Percentiles rank a stretch among this genome's conserved stretches.
Conservation (phyloP, 345 rosid species). For the Rhodomyrtus tomentosa region DNA sequence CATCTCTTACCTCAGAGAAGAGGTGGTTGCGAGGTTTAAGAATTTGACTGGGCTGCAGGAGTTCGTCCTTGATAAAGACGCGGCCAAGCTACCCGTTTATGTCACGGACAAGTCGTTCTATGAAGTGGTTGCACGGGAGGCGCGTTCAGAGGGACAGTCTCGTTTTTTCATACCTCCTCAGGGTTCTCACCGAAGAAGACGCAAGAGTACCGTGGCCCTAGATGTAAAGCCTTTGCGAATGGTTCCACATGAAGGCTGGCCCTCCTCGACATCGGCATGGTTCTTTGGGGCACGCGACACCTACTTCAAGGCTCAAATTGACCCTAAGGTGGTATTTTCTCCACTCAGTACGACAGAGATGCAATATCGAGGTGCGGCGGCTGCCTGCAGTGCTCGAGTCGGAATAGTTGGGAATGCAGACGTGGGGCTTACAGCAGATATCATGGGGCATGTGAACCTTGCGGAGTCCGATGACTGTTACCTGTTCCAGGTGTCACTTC, state of each 20-base stretch:
- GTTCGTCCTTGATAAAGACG: neutral
- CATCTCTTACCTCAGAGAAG: neutral
- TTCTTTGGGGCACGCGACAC: neutral
- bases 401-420: neutral
- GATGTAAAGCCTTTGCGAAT: neutral
- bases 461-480: neutral
- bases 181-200: neutral
- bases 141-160: neutral
- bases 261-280: neutral
- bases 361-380: neutral
- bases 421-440: neutral
- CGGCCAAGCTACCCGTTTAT: neutral
- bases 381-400: neutral
- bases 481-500: neutral
- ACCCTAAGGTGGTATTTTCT: neutral
- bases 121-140: neutral
- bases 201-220: neutral
- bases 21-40: neutral
- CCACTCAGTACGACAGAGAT: neutral
- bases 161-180: neutral
- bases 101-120: neutral
- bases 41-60: neutral
- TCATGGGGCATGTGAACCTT: neutral
- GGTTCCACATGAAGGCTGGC: neutral
- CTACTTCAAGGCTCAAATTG: neutral